Evolutionary conservation across 495 filamentous ascomycete species (phyloP).

Genomic region (Cercophora sp.): DNA sequence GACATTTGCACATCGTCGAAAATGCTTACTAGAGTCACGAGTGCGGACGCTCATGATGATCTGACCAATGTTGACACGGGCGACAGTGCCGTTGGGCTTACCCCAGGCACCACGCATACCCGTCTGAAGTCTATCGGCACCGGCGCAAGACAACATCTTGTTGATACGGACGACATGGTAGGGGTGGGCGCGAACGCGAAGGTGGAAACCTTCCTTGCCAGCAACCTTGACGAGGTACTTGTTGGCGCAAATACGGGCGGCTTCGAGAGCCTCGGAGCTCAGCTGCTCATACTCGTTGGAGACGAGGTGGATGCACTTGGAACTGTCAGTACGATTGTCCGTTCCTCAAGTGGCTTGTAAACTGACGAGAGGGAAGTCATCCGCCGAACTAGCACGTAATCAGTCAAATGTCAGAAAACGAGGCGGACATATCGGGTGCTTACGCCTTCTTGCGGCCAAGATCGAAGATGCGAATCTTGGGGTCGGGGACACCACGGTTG

Average conservation of each 20-base stretch:
- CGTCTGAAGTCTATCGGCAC: slow-evolving; percentile 99
- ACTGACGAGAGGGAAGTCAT: slow-evolving; percentile 97
- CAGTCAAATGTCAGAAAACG: no score
- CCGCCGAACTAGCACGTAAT: no score
- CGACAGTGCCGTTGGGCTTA: slow-evolving; percentile 96
- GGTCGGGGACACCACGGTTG: slow-evolving; percentile 99
- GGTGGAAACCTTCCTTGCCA: slow-evolving; percentile 99
- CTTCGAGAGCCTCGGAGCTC: slow-evolving; percentile 97
- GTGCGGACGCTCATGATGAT: slow-evolving; percentile 95
- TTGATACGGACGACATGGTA: slow-evolving; percentile 99
- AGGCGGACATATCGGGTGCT: no score
- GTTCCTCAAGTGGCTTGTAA: no score
- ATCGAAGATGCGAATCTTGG: slow-evolving; percentile 99
- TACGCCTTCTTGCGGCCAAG: slow-evolving; percentile 97
- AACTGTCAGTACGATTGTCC: no score
- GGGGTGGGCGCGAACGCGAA: slow-evolving; percentile 96
- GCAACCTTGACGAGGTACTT: slow-evolving; percentile 97
- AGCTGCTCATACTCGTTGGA: slow-evolving; percentile 99
- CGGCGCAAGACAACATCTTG: slow-evolving; percentile 99
- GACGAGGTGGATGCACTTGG: slow-evolving; percentile 97
- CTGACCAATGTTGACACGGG: slow-evolving; percentile 99
- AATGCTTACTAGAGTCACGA: slow-evolving; percentile 71
- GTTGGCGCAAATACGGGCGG: slow-evolving; percentile 98
- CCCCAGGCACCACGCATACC: slow-evolving; percentile 99
- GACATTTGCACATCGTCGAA: no score